Evolutionary conservation across 2,329 filamentous ascomycete species (phyloP).

Genomic region (Fusarium illudens): DNA sequence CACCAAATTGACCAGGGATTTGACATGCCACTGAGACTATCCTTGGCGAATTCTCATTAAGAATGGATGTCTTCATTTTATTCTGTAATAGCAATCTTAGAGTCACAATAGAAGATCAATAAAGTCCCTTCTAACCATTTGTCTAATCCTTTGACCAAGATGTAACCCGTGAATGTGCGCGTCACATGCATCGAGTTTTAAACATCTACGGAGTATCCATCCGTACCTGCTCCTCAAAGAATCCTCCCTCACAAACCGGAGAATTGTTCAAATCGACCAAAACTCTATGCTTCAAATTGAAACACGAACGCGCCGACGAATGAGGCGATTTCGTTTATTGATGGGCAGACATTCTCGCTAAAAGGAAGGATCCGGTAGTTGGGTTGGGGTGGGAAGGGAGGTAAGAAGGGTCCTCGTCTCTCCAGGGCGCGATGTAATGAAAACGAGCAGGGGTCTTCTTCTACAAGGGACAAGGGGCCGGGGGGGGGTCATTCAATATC

Average conservation of each 20-base stretch:
- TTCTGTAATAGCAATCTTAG: background rate
- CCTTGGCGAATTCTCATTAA: background rate
- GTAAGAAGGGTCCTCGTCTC: background rate
- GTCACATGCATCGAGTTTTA: background rate
- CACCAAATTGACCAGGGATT: too few relatives aligned
- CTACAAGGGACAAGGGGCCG: conserved; percentile 4
- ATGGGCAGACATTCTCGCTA: conserved; percentile 15
- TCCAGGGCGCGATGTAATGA: conserved; percentile 8
- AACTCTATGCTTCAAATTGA: background rate
- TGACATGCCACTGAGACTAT: background rate
- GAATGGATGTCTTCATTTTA: background rate
- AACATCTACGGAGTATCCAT: too few relatives aligned
- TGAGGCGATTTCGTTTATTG: conserved; percentile 3
- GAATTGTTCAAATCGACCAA: background rate
- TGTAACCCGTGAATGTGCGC: background rate
- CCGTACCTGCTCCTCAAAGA: background rate
- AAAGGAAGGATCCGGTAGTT: conserved; percentile 21
- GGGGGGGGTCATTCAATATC: conserved; percentile 14
- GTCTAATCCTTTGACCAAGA: background rate
- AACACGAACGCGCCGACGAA: conserved; percentile 2
- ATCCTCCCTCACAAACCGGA: background rate
- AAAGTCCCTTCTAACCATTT: background rate
- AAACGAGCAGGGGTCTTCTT: conserved; percentile 3
- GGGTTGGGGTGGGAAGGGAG: conserved; percentile 16
- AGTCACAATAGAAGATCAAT: background rate